Evolutionary conservation across 2,329 filamentous ascomycete genomes (phyloP), one percentile per base, ranked within the genome.

Genomic region (Alternaria triticimaculans): DNA sequence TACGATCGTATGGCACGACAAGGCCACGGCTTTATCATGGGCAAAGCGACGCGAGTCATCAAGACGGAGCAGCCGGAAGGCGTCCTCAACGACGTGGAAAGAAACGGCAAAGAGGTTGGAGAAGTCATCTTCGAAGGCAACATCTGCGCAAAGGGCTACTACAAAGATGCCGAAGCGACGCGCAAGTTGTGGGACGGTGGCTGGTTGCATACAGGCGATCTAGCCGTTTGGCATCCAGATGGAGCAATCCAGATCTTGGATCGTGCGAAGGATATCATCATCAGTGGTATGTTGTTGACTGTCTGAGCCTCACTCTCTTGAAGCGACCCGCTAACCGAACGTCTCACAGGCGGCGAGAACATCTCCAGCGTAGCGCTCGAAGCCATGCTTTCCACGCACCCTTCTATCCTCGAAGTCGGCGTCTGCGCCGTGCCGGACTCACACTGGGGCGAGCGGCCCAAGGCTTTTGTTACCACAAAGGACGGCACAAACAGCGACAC

Each of bases 221-320:
- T 99, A 53, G 96, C 96, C 1, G 94, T 98, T 1, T 94, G 92
- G 92, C 93, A 97, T 82, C 87, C 91, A 0, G 96, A 98, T 77
- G 94, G 95, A 2, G 91, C 92, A 62, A 90, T 94, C 48, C 93
- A 98, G 83, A 97, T 99, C 67, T 84, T 96, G 62, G 96, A 99
- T 81, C 87, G 96, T 20, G 92, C 93, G 14, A 99, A 99, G 84
- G 96, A 99, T 77, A 97, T 99, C 57, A 99, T 99, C 75, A 99
- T 99, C 67, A 96, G 92, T 57, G 92, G 92, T 92, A 84, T 71
- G 86, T 79, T 54, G 25, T 49, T 25, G 18, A 23, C 6, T 33
- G 12, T 23, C 21, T 26, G 11, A 8, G 9, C 2, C 33, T 37
- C 4, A 23, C 26, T 43, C 10, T 9, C 28, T 37, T 10, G 1